Conservation (phyloP, 495 filamentous ascomycete species). For the Lasiosphaeria ovina region DNA sequence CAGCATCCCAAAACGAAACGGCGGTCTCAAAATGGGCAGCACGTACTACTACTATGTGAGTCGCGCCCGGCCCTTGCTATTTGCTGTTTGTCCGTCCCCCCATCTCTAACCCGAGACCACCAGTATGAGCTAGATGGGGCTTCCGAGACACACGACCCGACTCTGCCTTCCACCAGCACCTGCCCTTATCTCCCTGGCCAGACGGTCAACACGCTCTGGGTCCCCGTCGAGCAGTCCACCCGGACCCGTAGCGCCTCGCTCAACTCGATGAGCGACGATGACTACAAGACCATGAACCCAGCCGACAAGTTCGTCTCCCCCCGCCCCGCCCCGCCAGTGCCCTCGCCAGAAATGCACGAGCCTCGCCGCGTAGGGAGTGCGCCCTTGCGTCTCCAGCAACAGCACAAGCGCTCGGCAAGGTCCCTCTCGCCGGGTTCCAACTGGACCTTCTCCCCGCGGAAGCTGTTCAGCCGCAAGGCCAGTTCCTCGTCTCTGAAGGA, state of each 20-base stretch:
- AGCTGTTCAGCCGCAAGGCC: slow-evolving; percentile 40
- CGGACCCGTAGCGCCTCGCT: slow-evolving; percentile 51
- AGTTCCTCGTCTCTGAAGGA: slow-evolving; percentile 32
- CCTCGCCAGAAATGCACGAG: slow-evolving; percentile 37
- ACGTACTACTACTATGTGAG: slow-evolving; percentile 93
- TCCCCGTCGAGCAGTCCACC: slow-evolving; percentile 66
- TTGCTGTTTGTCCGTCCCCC: slow-evolving; percentile 6
- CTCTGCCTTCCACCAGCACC: slow-evolving; percentile 66
- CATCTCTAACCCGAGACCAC: slow-evolving; percentile 22
- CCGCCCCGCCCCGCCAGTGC: slow-evolving; percentile 55
- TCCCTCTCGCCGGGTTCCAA: slow-evolving; percentile 47
- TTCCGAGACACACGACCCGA: slow-evolving; percentile 67
- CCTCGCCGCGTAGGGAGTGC: slow-evolving; percentile 56
- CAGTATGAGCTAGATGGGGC: slow-evolving; percentile 80
- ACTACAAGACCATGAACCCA: slow-evolving; percentile 74
- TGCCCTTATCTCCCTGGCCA: slow-evolving; percentile 88
- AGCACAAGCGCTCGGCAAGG: slow-evolving; percentile 46
- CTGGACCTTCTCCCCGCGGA: slow-evolving; percentile 43
- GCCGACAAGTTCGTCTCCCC: slow-evolving; percentile 71
- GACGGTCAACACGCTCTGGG: slow-evolving; percentile 74
- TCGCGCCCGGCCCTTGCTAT: slow-evolving; percentile 7
- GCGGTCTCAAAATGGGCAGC: slow-evolving; percentile 86
- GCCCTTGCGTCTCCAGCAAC: slow-evolving; percentile 47
- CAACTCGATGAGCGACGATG: slow-evolving; percentile 46
- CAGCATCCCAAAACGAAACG: slow-evolving; percentile 58